Base-by-base conservation (phyloP, 2,329 filamentous ascomycete genomes). In the Pseudocercospora macadamiae region DNA sequence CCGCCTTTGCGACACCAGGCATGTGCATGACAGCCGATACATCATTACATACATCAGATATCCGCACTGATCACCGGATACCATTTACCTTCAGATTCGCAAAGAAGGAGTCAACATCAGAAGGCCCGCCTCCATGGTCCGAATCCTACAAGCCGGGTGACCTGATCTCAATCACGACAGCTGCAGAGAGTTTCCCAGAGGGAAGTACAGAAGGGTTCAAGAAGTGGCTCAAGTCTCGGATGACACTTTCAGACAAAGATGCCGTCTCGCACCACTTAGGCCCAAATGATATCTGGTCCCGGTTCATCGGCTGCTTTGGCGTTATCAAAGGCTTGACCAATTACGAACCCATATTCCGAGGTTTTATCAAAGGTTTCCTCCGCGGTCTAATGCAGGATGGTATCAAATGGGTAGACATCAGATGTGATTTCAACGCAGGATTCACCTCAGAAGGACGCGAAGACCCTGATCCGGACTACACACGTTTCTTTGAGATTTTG, bases 281-380 rank as follows among this genome's bases (percentile, higher is more conserved):
- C 2, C 82, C 92, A 14, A 88, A 95, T 72, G 88, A 88, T 53
- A 88, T 96, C 55, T 97, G 93, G 92, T 78, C 81, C 21, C 93
- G 95, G 70, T 96, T 97, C 75, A 79, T 96, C 74, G 60, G 83
- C 44, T 89, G 88, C 61, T 96, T 97, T 74, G 76, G 82, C 2
- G 84, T 93, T 3, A 81, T 93, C 44, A 84, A 85, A 37, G 88
- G 86, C 14, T 83, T 96, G 52, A 82, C 96, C 49, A 90, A 89
- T 75, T 96, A 97, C 75, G 93, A 97, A 75, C 93, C 93, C 12
- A 90, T 97, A 63, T 93, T 90, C 76, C 86, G 91, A 21, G 79
- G 80, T 16, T 96, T 91, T 69, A 77, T 97, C 60, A 85, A 83
- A 25, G 83, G 85, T 19, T 81, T 97, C 67, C 85, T 96, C 74